These are phyloP conservation scores for Cladobotryum protrusum DNA, from an alignment of 2,329 filamentous ascomycete species.

Conservation along the genomic window DNA sequence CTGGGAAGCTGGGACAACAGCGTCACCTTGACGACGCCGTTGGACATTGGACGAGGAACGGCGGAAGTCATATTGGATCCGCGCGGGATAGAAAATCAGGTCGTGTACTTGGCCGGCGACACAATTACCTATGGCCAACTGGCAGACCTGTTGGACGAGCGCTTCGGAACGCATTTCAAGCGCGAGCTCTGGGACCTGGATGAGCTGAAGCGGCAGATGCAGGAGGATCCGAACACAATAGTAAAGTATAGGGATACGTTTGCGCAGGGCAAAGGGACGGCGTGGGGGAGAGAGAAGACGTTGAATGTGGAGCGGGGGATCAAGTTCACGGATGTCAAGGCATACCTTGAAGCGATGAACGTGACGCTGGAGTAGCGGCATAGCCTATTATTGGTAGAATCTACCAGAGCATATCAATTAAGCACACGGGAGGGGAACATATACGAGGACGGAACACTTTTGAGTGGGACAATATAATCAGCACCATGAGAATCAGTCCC, in stretches of 20 bases:
- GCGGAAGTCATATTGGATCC: slow-evolving; percentile 48
- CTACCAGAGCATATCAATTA: neutral
- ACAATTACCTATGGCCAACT: slow-evolving; percentile 52
- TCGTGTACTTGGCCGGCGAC: slow-evolving; percentile 56
- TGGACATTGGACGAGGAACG: slow-evolving; percentile 57
- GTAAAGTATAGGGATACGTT: slow-evolving; percentile 58
- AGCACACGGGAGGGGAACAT: neutral
- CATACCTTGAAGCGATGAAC: slow-evolving; percentile 27
- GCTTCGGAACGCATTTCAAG: slow-evolving; percentile 33
- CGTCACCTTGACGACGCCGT: slow-evolving; percentile 56
- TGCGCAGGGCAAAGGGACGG: slow-evolving; percentile 50
- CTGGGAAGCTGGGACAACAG: slow-evolving; percentile 56
- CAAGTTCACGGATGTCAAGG: slow-evolving; percentile 34
- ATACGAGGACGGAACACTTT: too few relatives aligned
- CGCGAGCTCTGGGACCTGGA: slow-evolving; percentile 45
- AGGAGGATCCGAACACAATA: slow-evolving; percentile 39
- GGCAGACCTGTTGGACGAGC: slow-evolving; percentile 45
- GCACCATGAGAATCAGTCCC: too few relatives aligned
- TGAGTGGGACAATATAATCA: too few relatives aligned
- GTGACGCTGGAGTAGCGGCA: slow-evolving; percentile 8
- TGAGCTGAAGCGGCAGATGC: slow-evolving; percentile 39
- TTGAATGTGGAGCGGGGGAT: slow-evolving; percentile 48
- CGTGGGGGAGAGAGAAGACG: slow-evolving; percentile 49
- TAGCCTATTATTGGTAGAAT: too few relatives aligned
- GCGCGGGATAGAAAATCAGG: slow-evolving; percentile 27